Evolutionary conservation across 1,284 basidiomycete genomes (phyloP).

Genomic region (Naganishia cerealis): DNA sequence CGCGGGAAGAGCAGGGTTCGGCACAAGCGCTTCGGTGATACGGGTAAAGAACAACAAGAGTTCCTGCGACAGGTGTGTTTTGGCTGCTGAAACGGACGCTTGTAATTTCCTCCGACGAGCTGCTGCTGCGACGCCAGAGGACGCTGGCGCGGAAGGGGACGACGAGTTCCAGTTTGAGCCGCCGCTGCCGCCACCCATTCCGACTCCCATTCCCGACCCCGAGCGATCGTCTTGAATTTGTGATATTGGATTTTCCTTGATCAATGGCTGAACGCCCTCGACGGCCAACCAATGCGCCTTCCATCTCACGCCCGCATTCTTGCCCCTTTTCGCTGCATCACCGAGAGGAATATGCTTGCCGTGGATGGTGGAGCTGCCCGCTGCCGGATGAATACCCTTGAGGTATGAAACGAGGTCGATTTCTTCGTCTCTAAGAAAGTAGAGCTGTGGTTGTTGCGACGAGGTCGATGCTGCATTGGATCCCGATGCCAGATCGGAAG

Average conservation of each 20-base stretch:
- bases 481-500: conserved; percentile 38
- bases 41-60: conserved; percentile 93
- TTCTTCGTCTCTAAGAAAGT: conserved; percentile 94
- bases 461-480: conserved; percentile 38
- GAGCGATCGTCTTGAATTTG: conserved; percentile 19
- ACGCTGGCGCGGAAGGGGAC: neutral
- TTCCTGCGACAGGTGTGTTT: conserved; percentile 71
- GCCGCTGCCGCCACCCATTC: neutral
- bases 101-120: conserved; percentile 10
- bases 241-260: conserved; percentile 88
- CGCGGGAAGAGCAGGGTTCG: conserved; percentile 56
- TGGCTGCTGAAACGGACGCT: conserved; percentile 18
- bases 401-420: conserved; percentile 91
- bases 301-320: conserved; percentile 52
- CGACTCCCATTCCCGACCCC: neutral
- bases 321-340: conserved; percentile 29
- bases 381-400: conserved; percentile 57
- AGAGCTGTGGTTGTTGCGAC: conserved; percentile 63
- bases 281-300: conserved; percentile 94
- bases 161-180: neutral
- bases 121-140: conserved; percentile 6
- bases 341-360: conserved; percentile 12
- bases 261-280: conserved; percentile 93
- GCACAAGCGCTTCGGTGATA: conserved; percentile 79
- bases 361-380: conserved; percentile 13